A percentile compares a stretch with the other conserved stretches of the same genome.
Evolutionary conservation across 352 stramenopile species (phyloP).

Genomic region (Pythium dissotocum): DNA sequence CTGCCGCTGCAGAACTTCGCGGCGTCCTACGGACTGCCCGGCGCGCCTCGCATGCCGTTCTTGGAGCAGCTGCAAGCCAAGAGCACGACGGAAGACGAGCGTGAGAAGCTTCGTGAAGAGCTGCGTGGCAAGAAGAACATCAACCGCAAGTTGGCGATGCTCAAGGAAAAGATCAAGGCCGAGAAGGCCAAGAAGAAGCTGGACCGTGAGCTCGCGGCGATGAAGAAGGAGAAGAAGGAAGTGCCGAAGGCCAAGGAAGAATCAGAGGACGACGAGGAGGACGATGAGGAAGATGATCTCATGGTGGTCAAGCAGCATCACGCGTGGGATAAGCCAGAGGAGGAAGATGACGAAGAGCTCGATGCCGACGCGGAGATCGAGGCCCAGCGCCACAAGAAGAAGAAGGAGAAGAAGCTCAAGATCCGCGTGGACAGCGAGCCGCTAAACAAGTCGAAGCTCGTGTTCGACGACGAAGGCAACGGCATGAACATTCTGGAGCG

Average conservation of each 20-base stretch:
- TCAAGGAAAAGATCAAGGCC: constrained; percentile 98
- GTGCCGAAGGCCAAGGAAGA: constrained; percentile 24
- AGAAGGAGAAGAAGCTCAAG: constrained; percentile 86
- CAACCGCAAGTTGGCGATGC: constrained; percentile 95
- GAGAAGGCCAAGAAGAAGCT: constrained; percentile 95
- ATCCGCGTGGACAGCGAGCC: constrained; percentile 69
- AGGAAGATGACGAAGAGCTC: constrained; percentile 38
- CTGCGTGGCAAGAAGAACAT: constrained; percentile 95
- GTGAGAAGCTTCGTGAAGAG: constrained; percentile 82
- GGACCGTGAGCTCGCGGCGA: constrained; percentile 61
- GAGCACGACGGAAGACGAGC: constrained; percentile 32
- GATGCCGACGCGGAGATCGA: constrained; percentile 49
- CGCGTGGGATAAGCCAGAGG: constrained; percentile 70
- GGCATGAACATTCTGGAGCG: constrained; percentile 60
- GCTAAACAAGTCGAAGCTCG: constrained; percentile 80
- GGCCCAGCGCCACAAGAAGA: constrained; percentile 68
- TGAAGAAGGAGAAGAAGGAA: constrained; percentile 35
- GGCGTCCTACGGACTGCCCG: constrained; percentile 92
- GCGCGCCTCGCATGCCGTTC: constrained; percentile 93
- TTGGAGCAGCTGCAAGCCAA: constrained; percentile 75
- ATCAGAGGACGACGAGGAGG: constrained; percentile 56
- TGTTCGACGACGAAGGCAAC: constrained; percentile 96
- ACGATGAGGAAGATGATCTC: constrained; percentile 88
- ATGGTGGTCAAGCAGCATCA: constrained; percentile 93
- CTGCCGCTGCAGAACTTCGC: constrained; percentile 94